Evolutionary conservation across 2,329 filamentous ascomycete genomes (phyloP).

Genomic region (Cordyceps sp.): DNA sequence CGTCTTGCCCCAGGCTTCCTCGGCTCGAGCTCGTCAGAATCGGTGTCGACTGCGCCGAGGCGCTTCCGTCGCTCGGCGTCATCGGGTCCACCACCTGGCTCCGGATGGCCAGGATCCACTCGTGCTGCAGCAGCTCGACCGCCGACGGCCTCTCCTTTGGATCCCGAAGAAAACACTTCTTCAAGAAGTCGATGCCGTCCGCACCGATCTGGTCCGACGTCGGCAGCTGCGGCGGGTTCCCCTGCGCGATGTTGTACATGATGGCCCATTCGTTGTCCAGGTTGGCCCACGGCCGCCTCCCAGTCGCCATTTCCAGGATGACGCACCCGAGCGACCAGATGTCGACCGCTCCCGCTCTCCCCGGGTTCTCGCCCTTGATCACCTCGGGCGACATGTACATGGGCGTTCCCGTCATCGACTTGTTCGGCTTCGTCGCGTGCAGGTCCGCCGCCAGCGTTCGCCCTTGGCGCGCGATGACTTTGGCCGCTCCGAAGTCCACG

Average conservation of each 20-base stretch:
- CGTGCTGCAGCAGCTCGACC: slow-evolving; percentile 79
- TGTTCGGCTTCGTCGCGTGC: slow-evolving; percentile 49
- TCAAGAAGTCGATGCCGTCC: slow-evolving; percentile 74
- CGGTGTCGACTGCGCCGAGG: slow-evolving; percentile 21
- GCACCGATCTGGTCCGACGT: slow-evolving; percentile 68
- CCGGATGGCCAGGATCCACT: slow-evolving; percentile 63
- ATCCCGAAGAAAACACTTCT: slow-evolving; percentile 73
- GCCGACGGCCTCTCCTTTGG: slow-evolving; percentile 65
- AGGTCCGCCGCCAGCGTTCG: slow-evolving; percentile 58
- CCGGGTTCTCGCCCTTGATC: slow-evolving; percentile 73
- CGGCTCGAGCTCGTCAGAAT: slow-evolving; percentile 14
- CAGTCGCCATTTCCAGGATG: slow-evolving; percentile 93
- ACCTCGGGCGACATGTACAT: slow-evolving; percentile 99
- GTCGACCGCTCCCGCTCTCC: slow-evolving; percentile 75
- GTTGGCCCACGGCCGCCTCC: slow-evolving; percentile 81
- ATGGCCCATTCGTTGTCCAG: slow-evolving; percentile 99
- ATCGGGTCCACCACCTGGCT: slow-evolving; percentile 47
- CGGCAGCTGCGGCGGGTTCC: slow-evolving; percentile 79
- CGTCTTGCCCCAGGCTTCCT: slow-evolving; percentile 12
- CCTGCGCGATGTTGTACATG: slow-evolving; percentile 99
- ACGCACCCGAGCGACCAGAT: slow-evolving; percentile 96
- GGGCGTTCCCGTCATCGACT: slow-evolving; percentile 91
- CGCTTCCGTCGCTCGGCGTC: slow-evolving; percentile 41
- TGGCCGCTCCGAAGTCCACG: slow-evolving; percentile 94
- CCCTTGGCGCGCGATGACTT: slow-evolving; percentile 87